Conservation (phyloP, 495 filamentous ascomycete genomes). For the Glonium stellatum region DNA sequence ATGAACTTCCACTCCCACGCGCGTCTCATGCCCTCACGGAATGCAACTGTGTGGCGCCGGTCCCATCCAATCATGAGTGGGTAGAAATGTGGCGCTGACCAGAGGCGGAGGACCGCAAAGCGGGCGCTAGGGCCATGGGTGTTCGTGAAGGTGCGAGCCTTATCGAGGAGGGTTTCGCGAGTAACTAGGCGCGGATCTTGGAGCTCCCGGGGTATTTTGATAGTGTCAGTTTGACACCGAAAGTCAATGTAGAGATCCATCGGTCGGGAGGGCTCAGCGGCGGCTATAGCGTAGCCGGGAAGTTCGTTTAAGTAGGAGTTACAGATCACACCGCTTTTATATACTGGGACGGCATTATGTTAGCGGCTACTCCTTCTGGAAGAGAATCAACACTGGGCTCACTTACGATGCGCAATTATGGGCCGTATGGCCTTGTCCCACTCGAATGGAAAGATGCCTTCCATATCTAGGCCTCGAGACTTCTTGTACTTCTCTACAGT, state of each 20-base stretch:
- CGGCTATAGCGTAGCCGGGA: conserved; percentile 37
- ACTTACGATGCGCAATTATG: conserved; percentile 31
- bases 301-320: conserved; percentile 28
- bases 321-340: conserved; percentile 39
- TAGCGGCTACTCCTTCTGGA: background rate
- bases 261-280: conserved; percentile 34
- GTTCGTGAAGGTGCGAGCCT: conserved; percentile 5
- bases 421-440: conserved; percentile 39
- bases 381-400: background rate
- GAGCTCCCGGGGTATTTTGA: background rate
- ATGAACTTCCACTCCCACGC: conserved; percentile 46
- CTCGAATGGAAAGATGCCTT: conserved; percentile 33
- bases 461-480: conserved; percentile 15
- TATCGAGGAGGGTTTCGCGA: background rate
- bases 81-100: conserved; percentile 47
- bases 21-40: conserved; percentile 39
- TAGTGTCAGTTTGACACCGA: background rate
- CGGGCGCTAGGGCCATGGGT: conserved; percentile 22
- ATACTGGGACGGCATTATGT: conserved; percentile 35
- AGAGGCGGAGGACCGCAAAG: conserved; percentile 44
- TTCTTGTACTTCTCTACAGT: conserved; percentile 5
- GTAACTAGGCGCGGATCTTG: background rate
- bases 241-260: conserved; percentile 43
- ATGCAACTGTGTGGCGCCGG: conserved; percentile 32
- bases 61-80: conserved; percentile 41